Conservation (phyloP, 2,329 filamentous ascomycete genomes). For the Alternaria arborescens region DNA sequence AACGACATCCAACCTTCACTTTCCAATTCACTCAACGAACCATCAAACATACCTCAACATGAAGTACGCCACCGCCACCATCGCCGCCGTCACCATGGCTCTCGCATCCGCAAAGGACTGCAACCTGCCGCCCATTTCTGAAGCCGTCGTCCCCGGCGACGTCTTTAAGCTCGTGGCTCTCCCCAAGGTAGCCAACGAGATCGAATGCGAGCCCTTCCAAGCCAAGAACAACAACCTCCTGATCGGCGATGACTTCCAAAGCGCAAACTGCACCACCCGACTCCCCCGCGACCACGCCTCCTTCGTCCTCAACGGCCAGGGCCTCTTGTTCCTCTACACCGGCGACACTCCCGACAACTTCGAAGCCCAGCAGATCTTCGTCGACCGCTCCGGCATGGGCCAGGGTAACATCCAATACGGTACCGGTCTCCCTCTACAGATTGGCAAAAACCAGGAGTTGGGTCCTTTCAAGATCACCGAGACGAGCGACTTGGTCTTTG, state of each 20-base stretch:
- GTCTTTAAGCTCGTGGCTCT: constrained; percentile 6
- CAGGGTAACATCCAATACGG: neutral
- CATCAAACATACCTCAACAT: neutral
- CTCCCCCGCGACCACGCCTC: neutral
- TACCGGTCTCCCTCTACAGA: neutral
- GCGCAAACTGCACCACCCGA: neutral
- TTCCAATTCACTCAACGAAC: neutral
- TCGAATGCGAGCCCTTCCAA: neutral
- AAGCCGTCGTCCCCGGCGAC: neutral
- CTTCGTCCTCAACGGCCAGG: neutral
- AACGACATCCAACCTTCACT: neutral
- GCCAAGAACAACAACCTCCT: neutral
- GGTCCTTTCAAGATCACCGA: neutral
- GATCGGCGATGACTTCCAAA: neutral
- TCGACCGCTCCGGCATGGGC: neutral
- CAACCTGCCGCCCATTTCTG: neutral
- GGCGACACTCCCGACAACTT: neutral
- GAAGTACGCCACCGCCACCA: constrained; percentile 1
- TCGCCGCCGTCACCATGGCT: constrained; percentile 1
- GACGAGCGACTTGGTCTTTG: neutral
- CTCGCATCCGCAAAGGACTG: constrained; percentile 6
- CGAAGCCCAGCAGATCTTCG: neutral
- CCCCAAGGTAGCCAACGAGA: neutral
- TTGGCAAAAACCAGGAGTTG: neutral
- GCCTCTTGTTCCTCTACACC: neutral